Evolutionary conservation across 2,329 filamentous ascomycete species (phyloP).

Genomic region (Stromatinia cepivora): DNA sequence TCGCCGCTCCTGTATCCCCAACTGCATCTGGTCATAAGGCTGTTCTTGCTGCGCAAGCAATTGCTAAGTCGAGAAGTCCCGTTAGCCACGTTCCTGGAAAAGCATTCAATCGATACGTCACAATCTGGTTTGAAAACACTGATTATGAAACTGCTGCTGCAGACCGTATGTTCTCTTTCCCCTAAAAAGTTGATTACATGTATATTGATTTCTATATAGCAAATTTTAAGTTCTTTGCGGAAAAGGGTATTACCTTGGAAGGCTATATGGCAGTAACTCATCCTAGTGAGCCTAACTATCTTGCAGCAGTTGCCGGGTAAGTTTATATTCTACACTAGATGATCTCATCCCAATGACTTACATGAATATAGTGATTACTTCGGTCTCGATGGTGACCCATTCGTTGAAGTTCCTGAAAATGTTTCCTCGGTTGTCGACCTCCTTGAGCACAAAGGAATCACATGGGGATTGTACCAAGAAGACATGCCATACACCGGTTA

Average conservation of each 20-base stretch:
- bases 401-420: constrained; percentile 58
- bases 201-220: constrained; percentile 43
- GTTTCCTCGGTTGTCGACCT: constrained; percentile 68
- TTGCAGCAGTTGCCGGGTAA: constrained; percentile 60
- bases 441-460: constrained; percentile 63
- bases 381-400: constrained; percentile 68
- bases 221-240: constrained; percentile 58
- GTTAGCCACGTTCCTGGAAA: constrained; percentile 67
- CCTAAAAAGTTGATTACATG: constrained; percentile 26
- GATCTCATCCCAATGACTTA: background rate
- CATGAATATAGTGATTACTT: constrained; percentile 51
- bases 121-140: constrained; percentile 79
- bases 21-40: constrained; percentile 53
- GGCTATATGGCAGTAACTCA: constrained; percentile 66
- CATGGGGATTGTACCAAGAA: constrained; percentile 75
- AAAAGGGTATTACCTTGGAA: constrained; percentile 61
- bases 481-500: constrained; percentile 75
- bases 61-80: constrained; percentile 59
- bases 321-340: background rate
- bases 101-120: constrained; percentile 70
- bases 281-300: constrained; percentile 76
- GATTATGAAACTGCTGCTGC: constrained; percentile 63
- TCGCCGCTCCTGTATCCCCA: constrained; percentile 33
- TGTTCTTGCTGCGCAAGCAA: constrained; percentile 58
- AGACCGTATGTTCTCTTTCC: constrained; percentile 54